phyloP scores from a whole-genome alignment of 2,329 filamentous ascomycete species.

The Endothia cerciana region DNA sequence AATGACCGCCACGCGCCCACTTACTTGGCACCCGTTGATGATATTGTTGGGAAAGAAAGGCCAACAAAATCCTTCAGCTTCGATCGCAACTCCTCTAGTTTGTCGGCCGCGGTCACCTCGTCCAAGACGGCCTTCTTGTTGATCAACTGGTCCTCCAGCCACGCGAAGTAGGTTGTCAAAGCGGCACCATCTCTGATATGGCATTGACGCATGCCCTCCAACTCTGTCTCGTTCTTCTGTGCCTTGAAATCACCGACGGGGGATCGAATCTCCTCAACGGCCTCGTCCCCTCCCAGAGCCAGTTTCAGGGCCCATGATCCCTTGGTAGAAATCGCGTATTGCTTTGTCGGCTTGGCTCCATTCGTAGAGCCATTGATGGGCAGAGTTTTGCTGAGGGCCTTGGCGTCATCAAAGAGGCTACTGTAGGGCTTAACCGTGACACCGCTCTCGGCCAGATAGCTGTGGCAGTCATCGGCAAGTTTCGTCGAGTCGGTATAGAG shows the following conservation, averaged over 20 bases:
- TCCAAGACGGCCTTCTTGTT: constrained; percentile 75
- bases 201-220: constrained; percentile 91
- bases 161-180: constrained; percentile 90
- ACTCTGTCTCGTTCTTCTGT: constrained; percentile 87
- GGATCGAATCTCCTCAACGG: constrained; percentile 84
- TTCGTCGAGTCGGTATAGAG: constrained; percentile 86
- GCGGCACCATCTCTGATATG: constrained; percentile 93
- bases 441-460: constrained; percentile 70
- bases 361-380: constrained; percentile 34
- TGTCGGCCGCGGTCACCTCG: constrained; percentile 90
- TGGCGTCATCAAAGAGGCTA: constrained; percentile 78
- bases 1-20: constrained; percentile 34
- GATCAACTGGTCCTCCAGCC: constrained; percentile 88
- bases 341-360: constrained; percentile 48
- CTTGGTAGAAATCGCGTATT: constrained; percentile 85
- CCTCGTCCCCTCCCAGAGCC: constrained; percentile 81
- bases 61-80: constrained; percentile 78
- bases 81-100: constrained; percentile 76
- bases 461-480: constrained; percentile 67
- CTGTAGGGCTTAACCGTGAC: constrained; percentile 82
- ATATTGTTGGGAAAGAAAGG: constrained; percentile 94
- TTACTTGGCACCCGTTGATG: constrained; percentile 80
- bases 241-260: constrained; percentile 91
- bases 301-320: constrained; percentile 92
- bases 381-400: constrained; percentile 57